Percentiles rank a stretch among this genome's conserved stretches.
Conservation (phyloP, 257 asterid species). For the Solanum commersonii region DNA sequence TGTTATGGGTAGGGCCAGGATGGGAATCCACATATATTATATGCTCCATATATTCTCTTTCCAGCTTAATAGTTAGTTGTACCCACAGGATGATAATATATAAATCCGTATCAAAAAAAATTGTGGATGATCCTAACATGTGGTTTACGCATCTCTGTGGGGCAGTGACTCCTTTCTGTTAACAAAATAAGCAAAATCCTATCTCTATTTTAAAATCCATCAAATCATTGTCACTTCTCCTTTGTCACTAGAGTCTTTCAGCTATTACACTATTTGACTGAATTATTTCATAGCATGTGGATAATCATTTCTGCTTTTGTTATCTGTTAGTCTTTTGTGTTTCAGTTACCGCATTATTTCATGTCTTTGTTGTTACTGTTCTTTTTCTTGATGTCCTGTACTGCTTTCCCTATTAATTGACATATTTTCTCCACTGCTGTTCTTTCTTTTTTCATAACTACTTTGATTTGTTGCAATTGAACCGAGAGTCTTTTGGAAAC, state of each 20-base stretch:
- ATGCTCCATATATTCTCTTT: conserved; percentile 13
- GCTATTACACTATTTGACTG: neutral
- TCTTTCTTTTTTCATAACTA: neutral
- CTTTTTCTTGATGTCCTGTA: neutral
- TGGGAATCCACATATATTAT: conserved; percentile 12
- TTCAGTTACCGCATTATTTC: neutral
- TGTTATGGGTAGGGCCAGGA: conserved; percentile 4
- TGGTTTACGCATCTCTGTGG: conserved; percentile 33
- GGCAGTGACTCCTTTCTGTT: conserved; percentile 7
- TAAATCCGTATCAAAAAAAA: neutral
- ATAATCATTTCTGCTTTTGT: neutral
- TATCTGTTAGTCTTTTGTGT: neutral
- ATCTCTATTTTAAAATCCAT: neutral
- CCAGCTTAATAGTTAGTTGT: conserved; percentile 17
- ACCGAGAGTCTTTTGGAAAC: neutral
- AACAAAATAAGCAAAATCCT: neutral
- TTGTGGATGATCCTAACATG: conserved; percentile 17
- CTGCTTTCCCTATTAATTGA: neutral
- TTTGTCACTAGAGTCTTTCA: neutral
- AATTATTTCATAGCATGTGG: neutral
- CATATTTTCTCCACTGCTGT: neutral
- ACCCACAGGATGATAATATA: neutral
- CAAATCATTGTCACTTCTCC: neutral
- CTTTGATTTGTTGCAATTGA: neutral
- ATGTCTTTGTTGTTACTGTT: neutral